Evolutionary conservation across 768 basidiomycete species (phyloP).

Genomic region (Russula sp.): DNA sequence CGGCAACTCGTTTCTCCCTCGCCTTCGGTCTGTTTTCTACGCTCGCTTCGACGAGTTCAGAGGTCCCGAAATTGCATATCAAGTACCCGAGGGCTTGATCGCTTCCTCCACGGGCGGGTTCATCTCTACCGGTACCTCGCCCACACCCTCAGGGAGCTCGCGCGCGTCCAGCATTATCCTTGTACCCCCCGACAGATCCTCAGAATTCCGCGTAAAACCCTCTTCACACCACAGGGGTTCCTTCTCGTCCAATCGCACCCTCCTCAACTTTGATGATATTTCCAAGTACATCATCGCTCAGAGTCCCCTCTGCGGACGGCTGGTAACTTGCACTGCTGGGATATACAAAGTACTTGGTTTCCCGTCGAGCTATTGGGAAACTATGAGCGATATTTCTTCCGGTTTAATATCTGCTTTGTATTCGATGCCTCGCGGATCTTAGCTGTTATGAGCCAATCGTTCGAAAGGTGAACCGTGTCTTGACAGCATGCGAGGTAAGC

Average conservation of each 20-base stretch:
- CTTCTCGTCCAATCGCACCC: constrained; percentile 47
- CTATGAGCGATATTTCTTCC: constrained; percentile 85
- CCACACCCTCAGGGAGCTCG: constrained; percentile 42
- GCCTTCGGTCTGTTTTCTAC: constrained; percentile 88
- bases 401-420: constrained; percentile 95
- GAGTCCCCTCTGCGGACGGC: constrained; percentile 77
- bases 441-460: constrained; percentile 96
- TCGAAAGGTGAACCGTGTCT: constrained; percentile 87
- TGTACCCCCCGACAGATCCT: constrained; percentile 46
- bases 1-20: constrained; percentile 72
- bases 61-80: constrained; percentile 88
- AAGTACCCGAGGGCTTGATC: constrained; percentile 92
- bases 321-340: constrained; percentile 81
- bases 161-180: constrained; percentile 49
- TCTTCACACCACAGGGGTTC: constrained; percentile 38
- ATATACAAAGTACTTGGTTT: constrained; percentile 85
- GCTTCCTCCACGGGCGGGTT: constrained; percentile 37
- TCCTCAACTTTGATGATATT: constrained; percentile 90
- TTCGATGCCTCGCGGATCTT: constrained; percentile 89
- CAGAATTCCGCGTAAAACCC: constrained; percentile 42
- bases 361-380: constrained; percentile 72
- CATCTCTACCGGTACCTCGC: constrained; percentile 37
- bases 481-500: constrained; percentile 84
- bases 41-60: constrained; percentile 83
- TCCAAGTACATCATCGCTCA: constrained; percentile 94